A percentile compares a stretch with the other conserved stretches of the same genome.
Evolutionary conservation across 768 basidiomycete genomes (phyloP).

Genomic region (Cystobasidium ongulense): DNA sequence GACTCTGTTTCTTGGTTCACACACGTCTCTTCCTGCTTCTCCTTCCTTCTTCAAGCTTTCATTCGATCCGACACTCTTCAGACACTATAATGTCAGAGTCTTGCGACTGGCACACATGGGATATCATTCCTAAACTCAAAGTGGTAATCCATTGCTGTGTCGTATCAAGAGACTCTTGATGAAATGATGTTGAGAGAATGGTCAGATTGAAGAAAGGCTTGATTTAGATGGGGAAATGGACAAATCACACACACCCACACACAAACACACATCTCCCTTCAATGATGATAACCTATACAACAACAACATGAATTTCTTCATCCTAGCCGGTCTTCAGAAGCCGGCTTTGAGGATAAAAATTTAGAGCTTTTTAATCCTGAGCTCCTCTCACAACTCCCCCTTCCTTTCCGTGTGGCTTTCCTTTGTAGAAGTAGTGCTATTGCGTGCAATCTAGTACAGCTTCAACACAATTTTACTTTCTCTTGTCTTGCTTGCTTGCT

Average conservation of each 20-base stretch:
- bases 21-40: not conserved
- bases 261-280: not conserved
- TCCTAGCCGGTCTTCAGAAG: not conserved
- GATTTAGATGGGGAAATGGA: not conserved
- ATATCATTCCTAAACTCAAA: constrained; percentile 1
- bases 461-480: not conserved
- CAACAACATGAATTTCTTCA: constrained; percentile 30
- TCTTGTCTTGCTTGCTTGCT: not conserved
- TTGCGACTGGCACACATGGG: not conserved
- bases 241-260: not conserved
- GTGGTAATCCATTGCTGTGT: not conserved
- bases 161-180: not conserved
- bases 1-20: not conserved
- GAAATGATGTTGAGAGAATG: no score
- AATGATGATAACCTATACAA: constrained; percentile 17
- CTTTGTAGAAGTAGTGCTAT: not conserved
- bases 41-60: not conserved
- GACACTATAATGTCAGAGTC: no score
- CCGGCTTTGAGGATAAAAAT: constrained; percentile 3
- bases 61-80: not conserved
- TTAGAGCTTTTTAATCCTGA: constrained; percentile 28
- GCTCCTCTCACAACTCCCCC: not conserved
- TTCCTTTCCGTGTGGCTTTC: not conserved
- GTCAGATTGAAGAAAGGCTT: not conserved
- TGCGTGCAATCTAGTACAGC: not conserved